These are phyloP conservation scores for Fusarium austroafricanum DNA, from an alignment of 2,329 filamentous ascomycete genomes.

Conservation along the genomic window DNA sequence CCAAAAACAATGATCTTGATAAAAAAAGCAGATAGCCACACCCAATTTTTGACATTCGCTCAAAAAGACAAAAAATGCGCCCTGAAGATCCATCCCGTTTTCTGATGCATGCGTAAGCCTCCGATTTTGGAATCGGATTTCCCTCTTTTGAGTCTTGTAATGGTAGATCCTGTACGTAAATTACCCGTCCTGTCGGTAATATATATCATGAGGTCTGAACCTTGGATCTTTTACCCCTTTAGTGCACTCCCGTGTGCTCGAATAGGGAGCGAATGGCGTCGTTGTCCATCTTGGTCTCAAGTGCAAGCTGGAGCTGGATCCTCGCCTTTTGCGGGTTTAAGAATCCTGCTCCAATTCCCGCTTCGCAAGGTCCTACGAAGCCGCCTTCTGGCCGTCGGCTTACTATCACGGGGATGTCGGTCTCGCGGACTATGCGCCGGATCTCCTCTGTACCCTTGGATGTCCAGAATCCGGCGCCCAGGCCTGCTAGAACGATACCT, in stretches of 20 bases:
- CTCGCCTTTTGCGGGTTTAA: slow-evolving; percentile 67
- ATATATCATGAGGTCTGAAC: slow-evolving; percentile 10
- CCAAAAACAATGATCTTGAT: slow-evolving; percentile 16
- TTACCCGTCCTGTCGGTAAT: slow-evolving; percentile 28
- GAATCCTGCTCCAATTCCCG: slow-evolving; percentile 60
- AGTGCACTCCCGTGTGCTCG: slow-evolving; percentile 46
- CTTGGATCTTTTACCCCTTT: slow-evolving; percentile 23
- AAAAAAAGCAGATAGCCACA: slow-evolving; percentile 35
- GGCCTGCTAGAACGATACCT: slow-evolving; percentile 67
- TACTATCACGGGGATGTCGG: slow-evolving; percentile 61
- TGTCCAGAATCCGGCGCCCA: slow-evolving; percentile 65
- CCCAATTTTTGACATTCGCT: slow-evolving; percentile 35
- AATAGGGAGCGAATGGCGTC: slow-evolving; percentile 47
- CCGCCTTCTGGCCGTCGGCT: slow-evolving; percentile 65
- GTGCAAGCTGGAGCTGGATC: slow-evolving; percentile 61
- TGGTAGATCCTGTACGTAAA: slow-evolving; percentile 16
- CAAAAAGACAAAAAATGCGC: slow-evolving; percentile 27
- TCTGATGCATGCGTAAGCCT: slow-evolving; percentile 31
- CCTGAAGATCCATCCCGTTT: slow-evolving; percentile 31
- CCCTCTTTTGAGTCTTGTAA: slow-evolving; percentile 4
- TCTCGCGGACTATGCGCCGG: slow-evolving; percentile 57
- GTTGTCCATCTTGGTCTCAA: slow-evolving; percentile 46
- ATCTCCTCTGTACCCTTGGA: slow-evolving; percentile 54
- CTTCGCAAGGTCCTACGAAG: slow-evolving; percentile 57
- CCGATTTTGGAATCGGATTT: slow-evolving; percentile 14